A percentile compares a stretch with the other conserved stretches of the same genome.
Evolutionary conservation across 345 rosid species (phyloP).

Genomic region (Moricandia arvensis): DNA sequence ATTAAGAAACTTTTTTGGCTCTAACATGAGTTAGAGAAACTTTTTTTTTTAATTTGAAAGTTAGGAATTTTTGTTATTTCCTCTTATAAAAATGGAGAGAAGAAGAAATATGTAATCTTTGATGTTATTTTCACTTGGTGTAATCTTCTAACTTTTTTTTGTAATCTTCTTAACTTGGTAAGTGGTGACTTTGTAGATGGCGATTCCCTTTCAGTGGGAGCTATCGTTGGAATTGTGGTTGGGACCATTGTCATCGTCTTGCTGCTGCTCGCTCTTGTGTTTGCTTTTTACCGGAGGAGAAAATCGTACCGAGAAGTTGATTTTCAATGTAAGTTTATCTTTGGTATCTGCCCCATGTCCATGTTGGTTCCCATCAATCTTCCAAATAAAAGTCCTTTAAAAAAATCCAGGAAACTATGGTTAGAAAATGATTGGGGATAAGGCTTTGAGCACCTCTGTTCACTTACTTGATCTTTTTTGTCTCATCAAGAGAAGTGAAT

Average conservation of each 20-base stretch:
- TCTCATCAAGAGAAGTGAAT: not conserved
- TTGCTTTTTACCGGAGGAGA: slow-evolving; percentile 6
- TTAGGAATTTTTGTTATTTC: too few relatives aligned
- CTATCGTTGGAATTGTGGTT: slow-evolving; percentile 10
- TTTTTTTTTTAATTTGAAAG: too few relatives aligned
- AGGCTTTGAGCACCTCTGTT: not conserved
- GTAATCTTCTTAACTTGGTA: not conserved
- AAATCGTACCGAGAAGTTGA: slow-evolving; percentile 14
- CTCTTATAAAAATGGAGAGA: not conserved
- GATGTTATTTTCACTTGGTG: not conserved
- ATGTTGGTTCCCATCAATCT: not conserved
- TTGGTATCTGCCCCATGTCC: not conserved
- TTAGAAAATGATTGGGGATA: too few relatives aligned
- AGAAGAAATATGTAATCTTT: not conserved
- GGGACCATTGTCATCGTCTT: not conserved
- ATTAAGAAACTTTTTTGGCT: too few relatives aligned
- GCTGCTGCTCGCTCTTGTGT: slow-evolving; percentile 11
- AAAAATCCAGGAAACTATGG: too few relatives aligned
- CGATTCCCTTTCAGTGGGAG: slow-evolving; percentile 11
- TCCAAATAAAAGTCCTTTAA: too few relatives aligned
- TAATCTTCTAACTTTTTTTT: not conserved
- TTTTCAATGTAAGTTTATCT: slow-evolving; percentile 17
- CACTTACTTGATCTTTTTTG: not conserved
- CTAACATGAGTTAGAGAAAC: too few relatives aligned
- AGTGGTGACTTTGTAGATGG: slow-evolving; percentile 19